Percentiles rank a stretch among this genome's conserved stretches.
These are phyloP conservation scores for Fonsecaea pugnacius DNA, from an alignment of 2,329 filamentous ascomycete genomes.

Conservation along the genomic window DNA sequence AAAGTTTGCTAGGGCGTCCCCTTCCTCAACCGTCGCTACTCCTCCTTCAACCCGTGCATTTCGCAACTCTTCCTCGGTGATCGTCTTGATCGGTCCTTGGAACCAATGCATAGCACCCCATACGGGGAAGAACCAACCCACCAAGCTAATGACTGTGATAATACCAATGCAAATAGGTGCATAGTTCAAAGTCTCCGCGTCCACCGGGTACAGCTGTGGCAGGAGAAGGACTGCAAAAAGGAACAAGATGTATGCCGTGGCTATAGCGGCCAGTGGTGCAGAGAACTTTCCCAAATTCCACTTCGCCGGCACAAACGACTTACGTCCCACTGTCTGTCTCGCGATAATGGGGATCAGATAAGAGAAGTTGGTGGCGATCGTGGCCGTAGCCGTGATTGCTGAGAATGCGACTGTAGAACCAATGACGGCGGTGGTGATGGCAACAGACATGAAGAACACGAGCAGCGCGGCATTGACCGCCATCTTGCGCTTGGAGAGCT, in stretches of 20 bases:
- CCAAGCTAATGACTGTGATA: conserved; percentile 43
- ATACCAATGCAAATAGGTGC: conserved; percentile 48
- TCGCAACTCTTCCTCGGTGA: conserved; percentile 39
- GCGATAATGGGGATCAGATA: conserved; percentile 49
- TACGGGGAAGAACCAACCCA: conserved; percentile 46
- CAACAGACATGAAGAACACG: conserved; percentile 42
- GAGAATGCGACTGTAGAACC: conserved; percentile 46
- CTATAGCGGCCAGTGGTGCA: conserved; percentile 39
- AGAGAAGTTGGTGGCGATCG: conserved; percentile 47
- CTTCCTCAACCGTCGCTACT: conserved; percentile 32
- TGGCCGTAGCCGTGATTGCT: conserved; percentile 47
- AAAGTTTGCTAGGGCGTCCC: conserved; percentile 26
- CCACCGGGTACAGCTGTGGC: conserved; percentile 48
- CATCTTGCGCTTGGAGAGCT: conserved; percentile 42
- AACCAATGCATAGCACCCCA: conserved; percentile 47
- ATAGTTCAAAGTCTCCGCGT: conserved; percentile 46
- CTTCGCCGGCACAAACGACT: conserved; percentile 43
- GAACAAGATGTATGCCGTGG: conserved; percentile 44
- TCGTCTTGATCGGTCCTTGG: conserved; percentile 45
- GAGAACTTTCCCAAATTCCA: conserved; percentile 44
- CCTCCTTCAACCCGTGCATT: conserved; percentile 28
- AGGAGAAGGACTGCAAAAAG: conserved; percentile 45
- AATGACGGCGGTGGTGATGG: conserved; percentile 45
- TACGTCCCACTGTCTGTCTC: conserved; percentile 45
- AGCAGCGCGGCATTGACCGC: conserved; percentile 46